Base-by-base conservation (phyloP, 1,139 yeast species). In the Pneumocystis sp. region DNA sequence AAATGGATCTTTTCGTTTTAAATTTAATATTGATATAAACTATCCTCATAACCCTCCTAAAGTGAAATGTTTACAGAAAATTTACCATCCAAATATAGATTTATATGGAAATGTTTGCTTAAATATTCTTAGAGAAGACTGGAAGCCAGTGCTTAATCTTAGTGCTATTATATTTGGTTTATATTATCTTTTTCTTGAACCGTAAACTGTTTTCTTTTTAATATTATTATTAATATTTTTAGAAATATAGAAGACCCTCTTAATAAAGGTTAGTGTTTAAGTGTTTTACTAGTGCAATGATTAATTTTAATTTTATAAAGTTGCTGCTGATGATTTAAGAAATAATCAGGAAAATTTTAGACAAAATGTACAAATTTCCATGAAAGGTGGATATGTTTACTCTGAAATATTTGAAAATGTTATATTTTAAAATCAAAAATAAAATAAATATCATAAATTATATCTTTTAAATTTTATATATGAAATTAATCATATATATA, bases 11-110 rank as follows among this genome's bases (percentile, higher is more conserved):
- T 90, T 91, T 76, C 74, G 74, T 57, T 93, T 93, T 74, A 78
- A 80, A 40, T 83, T 91, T 63, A 79, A 78, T 59, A 81, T 90
- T 63, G 83, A 83, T 65, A 83, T 82, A 62, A 85, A 85, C 70
- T 93, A 86, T 76, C 98, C 98, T 1, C 93, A 91, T 68, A 95
- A 88, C 63, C 93, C 97, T 25, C 98, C 98, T 7, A 87, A 85
- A 73, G 75, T 73, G 61, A 73, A 73, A 63, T 74, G 76, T 64
- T 65, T 70, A 12, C 73, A 74, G 57, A 74, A 72, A 68, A 88
- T 93, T 17, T 93, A 88, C 75, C 98, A 93, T 74, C 98, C 98
- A 21, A 93, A 93, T 73, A 91, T 91, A 69, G 97, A 91, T 74
- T 74, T 84, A 35, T 86, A 87, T 63, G 98, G 98, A 0, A 91